phyloP scores from a whole-genome alignment of 1,139 yeast species.

The Candida neerlandica region DNA sequence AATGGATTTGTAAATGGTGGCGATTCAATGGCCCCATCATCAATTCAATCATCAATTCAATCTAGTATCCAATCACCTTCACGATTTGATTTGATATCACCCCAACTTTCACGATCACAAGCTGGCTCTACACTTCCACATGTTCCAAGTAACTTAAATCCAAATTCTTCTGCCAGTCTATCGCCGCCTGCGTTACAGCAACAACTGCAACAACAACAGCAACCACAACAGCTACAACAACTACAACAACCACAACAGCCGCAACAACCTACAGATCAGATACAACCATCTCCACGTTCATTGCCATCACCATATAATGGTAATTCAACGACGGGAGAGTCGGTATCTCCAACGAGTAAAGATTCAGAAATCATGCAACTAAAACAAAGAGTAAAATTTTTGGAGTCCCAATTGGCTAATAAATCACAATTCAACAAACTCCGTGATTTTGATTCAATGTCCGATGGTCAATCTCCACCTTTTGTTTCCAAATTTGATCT shows the following conservation, averaged over 20 bases:
- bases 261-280: constrained; percentile 1
- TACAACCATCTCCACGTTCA: constrained; percentile 1
- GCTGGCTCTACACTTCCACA: constrained; percentile 10
- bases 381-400: constrained; percentile 22
- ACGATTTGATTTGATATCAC: constrained; percentile 1
- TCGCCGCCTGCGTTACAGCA: neutral
- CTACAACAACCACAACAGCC: constrained; percentile 2
- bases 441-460: constrained; percentile 7
- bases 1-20: neutral
- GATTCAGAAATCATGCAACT: constrained; percentile 21
- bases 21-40: neutral
- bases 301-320: constrained; percentile 5
- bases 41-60: neutral
- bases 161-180: constrained; percentile 3
- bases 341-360: constrained; percentile 3
- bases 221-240: neutral
- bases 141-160: constrained; percentile 11
- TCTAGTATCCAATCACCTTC: constrained; percentile 2
- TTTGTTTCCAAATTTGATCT: constrained; percentile 36
- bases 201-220: constrained; percentile 3
- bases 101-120: constrained; percentile 1
- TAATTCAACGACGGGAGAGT: constrained; percentile 3
- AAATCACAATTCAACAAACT: constrained; percentile 5
- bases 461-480: constrained; percentile 26
- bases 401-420: constrained; percentile 23